Evolutionary conservation across 441 rosid genomes (phyloP).

Genomic region (Mallotus repandus): DNA sequence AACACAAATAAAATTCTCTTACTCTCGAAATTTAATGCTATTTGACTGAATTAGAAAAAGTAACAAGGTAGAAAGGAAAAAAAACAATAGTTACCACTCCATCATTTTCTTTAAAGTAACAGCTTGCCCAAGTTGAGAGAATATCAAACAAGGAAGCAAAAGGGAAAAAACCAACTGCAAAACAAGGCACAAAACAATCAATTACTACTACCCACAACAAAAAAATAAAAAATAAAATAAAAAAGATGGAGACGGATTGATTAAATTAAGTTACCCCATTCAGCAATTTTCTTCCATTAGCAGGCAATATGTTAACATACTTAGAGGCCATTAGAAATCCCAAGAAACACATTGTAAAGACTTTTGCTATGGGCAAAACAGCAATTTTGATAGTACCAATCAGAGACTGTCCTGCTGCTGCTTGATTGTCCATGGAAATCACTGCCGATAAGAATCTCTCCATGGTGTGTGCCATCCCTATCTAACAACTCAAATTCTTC

Average conservation of each 20-base stretch:
- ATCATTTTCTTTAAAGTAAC: slow-evolving; percentile 78
- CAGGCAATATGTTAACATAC: slow-evolving; percentile 84
- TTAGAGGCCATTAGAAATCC: slow-evolving; percentile 99
- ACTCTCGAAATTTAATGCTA: background rate
- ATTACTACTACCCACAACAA: background rate
- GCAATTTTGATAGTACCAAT: slow-evolving; percentile 73
- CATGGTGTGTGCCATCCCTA: slow-evolving; percentile 24
- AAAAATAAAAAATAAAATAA: background rate
- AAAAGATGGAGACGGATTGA: background rate
- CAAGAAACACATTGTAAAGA: slow-evolving; percentile 86
- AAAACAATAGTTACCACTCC: slow-evolving; percentile 53
- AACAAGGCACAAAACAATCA: background rate
- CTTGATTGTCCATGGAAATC: slow-evolving; percentile 31
- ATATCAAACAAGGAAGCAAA: slow-evolving; percentile 95
- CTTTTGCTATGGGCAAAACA: slow-evolving; percentile 88
- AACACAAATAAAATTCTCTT: slow-evolving; percentile 20
- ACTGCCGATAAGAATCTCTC: slow-evolving; percentile 42
- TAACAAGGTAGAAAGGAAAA: background rate
- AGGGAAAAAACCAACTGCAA: slow-evolving; percentile 91
- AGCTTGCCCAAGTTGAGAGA: slow-evolving; percentile 97
- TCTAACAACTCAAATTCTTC: slow-evolving; percentile 3
- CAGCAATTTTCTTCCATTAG: slow-evolving; percentile 80
- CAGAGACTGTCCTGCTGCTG: slow-evolving; percentile 50
- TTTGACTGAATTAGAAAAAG: background rate
- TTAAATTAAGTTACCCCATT: slow-evolving; percentile 62